A percentile compares a stretch with the other conserved stretches of the same genome.
phyloP scores from a whole-genome alignment of 2,329 filamentous ascomycete genomes.

The Ophidiomyces ophidiicola region DNA sequence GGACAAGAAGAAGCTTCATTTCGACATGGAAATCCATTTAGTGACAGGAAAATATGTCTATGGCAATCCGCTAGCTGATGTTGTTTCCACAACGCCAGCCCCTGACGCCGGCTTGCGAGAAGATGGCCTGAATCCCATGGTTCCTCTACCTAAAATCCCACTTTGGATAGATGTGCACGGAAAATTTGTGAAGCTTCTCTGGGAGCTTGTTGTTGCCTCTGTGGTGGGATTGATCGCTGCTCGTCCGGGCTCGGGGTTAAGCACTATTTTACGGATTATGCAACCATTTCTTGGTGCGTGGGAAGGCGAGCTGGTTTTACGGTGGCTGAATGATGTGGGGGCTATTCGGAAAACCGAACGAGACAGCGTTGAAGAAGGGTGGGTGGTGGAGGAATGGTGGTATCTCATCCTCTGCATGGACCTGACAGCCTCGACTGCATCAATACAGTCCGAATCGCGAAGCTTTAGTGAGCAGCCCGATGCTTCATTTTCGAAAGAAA shows the following conservation, averaged over 20 bases:
- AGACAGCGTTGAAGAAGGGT: constrained; percentile 17
- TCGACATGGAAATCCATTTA: constrained; percentile 31
- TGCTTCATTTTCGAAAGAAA: too few relatives aligned
- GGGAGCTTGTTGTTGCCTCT: constrained; percentile 33
- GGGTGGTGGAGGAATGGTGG: constrained; percentile 31
- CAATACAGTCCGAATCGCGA: too few relatives aligned
- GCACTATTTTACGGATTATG: constrained; percentile 27
- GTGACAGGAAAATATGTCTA: constrained; percentile 26
- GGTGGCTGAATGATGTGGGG: constrained; percentile 29
- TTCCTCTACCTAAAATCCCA: constrained; percentile 27
- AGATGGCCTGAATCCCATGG: background rate
- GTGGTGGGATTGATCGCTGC: constrained; percentile 33
- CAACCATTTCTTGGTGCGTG: constrained; percentile 31
- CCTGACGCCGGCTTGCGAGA: constrained; percentile 21
- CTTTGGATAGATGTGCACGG: constrained; percentile 41
- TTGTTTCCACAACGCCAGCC: constrained; percentile 16
- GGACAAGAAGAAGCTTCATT: constrained; percentile 34
- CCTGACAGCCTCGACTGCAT: too few relatives aligned
- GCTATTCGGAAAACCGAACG: constrained; percentile 18
- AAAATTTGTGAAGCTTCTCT: constrained; percentile 26
- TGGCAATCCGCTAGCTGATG: constrained; percentile 28
- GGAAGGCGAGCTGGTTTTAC: constrained; percentile 32
- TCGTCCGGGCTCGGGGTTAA: constrained; percentile 30
- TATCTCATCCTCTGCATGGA: constrained; percentile 30
- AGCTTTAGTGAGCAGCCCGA: too few relatives aligned